Conservation (phyloP, 768 basidiomycete species). For the Suillus clintonianus region DNA sequence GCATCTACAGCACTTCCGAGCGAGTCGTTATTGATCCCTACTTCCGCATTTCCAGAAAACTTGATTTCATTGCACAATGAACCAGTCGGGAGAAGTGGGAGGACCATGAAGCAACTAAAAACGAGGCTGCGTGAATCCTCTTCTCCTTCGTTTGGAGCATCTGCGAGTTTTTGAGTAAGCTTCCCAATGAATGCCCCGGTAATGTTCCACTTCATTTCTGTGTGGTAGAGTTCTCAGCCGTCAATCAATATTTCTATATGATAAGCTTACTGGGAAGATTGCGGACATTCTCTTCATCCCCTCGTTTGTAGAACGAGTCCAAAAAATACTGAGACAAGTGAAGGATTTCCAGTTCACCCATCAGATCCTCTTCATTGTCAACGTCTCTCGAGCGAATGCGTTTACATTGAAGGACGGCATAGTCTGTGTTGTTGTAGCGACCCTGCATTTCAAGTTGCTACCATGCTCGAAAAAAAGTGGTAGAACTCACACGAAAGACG, state of each 20-base stretch:
- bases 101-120: neutral
- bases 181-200: neutral
- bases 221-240: neutral
- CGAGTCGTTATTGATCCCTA: constrained; percentile 11
- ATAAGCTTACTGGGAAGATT: neutral
- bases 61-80: constrained; percentile 7
- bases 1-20: constrained; percentile 21
- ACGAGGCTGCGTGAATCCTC: neutral
- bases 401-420: constrained; percentile 5
- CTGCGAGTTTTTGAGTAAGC: neutral
- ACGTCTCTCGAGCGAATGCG: neutral
- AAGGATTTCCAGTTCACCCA: neutral
- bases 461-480: neutral
- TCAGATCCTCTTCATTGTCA: neutral
- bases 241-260: neutral
- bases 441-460: neutral
- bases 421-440: neutral
- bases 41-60: constrained; percentile 16
- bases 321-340: neutral
- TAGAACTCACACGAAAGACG: constrained; percentile 11
- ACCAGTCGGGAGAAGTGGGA: neutral
- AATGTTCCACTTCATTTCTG: neutral
- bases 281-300: neutral
- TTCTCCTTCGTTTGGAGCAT: neutral
- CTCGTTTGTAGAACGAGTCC: neutral